Percentiles rank a stretch among this genome's conserved stretches.
Evolutionary conservation across 169 alveolate genomes (phyloP).

Genomic region (Plasmodium vivax): DNA sequence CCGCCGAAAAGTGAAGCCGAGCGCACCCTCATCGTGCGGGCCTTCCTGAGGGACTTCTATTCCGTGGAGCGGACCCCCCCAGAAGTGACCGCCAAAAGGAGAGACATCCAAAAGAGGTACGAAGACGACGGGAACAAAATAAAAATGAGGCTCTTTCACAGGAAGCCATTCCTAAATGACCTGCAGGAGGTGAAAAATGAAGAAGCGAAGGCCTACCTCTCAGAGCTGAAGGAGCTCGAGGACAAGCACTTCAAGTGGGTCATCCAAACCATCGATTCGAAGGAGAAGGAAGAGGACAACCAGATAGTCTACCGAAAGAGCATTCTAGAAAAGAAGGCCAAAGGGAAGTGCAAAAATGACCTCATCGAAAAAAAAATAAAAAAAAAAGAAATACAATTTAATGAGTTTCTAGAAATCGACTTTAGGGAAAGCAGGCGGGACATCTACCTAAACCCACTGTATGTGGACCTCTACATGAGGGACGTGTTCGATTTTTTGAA

Average conservation of each 20-base stretch:
- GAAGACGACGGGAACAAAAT: slow-evolving; percentile 57
- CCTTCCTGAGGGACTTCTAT: slow-evolving; percentile 33
- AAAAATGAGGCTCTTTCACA: slow-evolving; percentile 4
- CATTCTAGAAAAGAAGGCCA: slow-evolving; percentile 51
- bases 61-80: slow-evolving; percentile 1
- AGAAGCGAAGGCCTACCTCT: background rate
- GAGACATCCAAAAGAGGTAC: slow-evolving; percentile 46
- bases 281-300: slow-evolving; percentile 7
- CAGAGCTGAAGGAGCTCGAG: slow-evolving; percentile 27
- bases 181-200: background rate
- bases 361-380: slow-evolving; percentile 57
- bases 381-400: slow-evolving; percentile 25
- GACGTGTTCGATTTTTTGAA: slow-evolving; percentile 46
- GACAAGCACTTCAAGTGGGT: slow-evolving; percentile 28
- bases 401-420: slow-evolving; percentile 44
- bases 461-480: slow-evolving; percentile 52
- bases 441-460: slow-evolving; percentile 45
- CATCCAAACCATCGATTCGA: background rate
- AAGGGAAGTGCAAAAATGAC: slow-evolving; percentile 34
- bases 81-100: slow-evolving; percentile 15
- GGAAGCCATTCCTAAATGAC: slow-evolving; percentile 10
- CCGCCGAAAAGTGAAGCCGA: background rate
- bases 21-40: background rate
- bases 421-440: slow-evolving; percentile 14
- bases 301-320: slow-evolving; percentile 12